A percentile compares a stretch with the other conserved stretches of the same genome.
phyloP scores from a whole-genome alignment of 768 basidiomycete genomes.

The Kwoniella europaea region DNA sequence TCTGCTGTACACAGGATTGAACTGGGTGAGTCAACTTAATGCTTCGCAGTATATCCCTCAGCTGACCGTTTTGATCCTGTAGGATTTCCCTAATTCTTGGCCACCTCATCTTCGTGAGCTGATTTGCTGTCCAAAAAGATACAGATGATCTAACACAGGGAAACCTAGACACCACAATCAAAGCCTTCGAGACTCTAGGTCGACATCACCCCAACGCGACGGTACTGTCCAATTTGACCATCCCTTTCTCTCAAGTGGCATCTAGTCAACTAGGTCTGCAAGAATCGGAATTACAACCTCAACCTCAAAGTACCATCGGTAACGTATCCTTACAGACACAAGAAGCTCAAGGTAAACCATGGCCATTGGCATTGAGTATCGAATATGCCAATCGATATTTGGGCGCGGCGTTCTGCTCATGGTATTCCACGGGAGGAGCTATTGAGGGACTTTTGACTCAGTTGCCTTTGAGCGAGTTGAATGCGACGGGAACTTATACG shows the following conservation, averaged over 20 bases:
- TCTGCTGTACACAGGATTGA: slow-evolving; percentile 75
- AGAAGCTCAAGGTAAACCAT: slow-evolving; percentile 63
- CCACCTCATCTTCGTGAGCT: slow-evolving; percentile 43
- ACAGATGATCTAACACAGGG: neutral
- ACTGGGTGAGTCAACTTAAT: slow-evolving; percentile 65
- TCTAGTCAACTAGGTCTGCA: slow-evolving; percentile 76
- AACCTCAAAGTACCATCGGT: slow-evolving; percentile 62
- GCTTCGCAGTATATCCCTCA: neutral
- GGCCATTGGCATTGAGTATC: slow-evolving; percentile 64
- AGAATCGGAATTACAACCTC: slow-evolving; percentile 74
- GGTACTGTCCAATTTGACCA: slow-evolving; percentile 62
- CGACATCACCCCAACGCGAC: slow-evolving; percentile 68
- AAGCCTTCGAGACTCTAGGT: slow-evolving; percentile 76
- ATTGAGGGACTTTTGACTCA: slow-evolving; percentile 72
- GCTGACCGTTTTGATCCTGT: slow-evolving; percentile 9
- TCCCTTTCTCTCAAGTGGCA: slow-evolving; percentile 71
- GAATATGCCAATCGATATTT: slow-evolving; percentile 86
- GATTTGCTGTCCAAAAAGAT: neutral
- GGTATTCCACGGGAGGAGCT: slow-evolving; percentile 84
- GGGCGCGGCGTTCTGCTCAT: slow-evolving; percentile 82
- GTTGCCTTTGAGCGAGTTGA: slow-evolving; percentile 62
- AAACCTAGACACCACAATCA: slow-evolving; percentile 67
- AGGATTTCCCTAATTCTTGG: slow-evolving; percentile 71
- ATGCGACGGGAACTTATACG: slow-evolving; percentile 48
- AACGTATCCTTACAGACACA: slow-evolving; percentile 64